Conservation (phyloP, 2,329 filamentous ascomycete species). For the Aspergillus neotritici region DNA sequence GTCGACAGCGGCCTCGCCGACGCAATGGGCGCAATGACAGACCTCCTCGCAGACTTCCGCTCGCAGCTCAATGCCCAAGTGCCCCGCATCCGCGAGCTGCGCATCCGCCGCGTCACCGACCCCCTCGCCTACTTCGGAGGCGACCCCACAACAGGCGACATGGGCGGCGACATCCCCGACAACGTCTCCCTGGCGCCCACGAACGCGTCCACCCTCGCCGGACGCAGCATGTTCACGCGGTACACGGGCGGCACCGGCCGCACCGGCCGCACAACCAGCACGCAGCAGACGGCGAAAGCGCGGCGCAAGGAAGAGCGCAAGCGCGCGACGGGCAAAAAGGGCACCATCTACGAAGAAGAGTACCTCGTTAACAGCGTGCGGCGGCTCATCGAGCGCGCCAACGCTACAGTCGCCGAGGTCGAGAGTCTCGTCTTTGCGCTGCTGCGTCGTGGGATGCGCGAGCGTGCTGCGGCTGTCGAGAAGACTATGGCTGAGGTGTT, state of each 20-base stretch:
- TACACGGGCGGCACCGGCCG: constrained; percentile 58
- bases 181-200: constrained; percentile 89
- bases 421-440: constrained; percentile 70
- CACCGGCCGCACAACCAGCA: constrained; percentile 41
- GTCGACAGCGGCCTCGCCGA: constrained; percentile 78
- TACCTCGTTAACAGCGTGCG: constrained; percentile 87
- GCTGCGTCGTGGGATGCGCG: constrained; percentile 75
- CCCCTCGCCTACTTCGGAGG: constrained; percentile 86
- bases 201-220: constrained; percentile 66
- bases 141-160: constrained; percentile 51
- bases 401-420: constrained; percentile 65
- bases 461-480: constrained; percentile 75
- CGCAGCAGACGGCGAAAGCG: constrained; percentile 77
- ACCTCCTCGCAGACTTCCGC: constrained; percentile 90
- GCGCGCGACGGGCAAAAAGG: constrained; percentile 88
- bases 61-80: constrained; percentile 77
- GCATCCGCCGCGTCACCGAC: constrained; percentile 73
- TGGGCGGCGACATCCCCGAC: constrained; percentile 71
- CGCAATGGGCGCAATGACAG: constrained; percentile 73
- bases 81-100: constrained; percentile 75
- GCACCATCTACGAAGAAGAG: constrained; percentile 95
- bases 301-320: constrained; percentile 88
- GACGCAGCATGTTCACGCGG: constrained; percentile 83
- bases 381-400: constrained; percentile 75
- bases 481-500: constrained; percentile 68